phyloP scores from a whole-genome alignment of 352 stramenopile genomes.

The Globisporangium parvum region DNA sequence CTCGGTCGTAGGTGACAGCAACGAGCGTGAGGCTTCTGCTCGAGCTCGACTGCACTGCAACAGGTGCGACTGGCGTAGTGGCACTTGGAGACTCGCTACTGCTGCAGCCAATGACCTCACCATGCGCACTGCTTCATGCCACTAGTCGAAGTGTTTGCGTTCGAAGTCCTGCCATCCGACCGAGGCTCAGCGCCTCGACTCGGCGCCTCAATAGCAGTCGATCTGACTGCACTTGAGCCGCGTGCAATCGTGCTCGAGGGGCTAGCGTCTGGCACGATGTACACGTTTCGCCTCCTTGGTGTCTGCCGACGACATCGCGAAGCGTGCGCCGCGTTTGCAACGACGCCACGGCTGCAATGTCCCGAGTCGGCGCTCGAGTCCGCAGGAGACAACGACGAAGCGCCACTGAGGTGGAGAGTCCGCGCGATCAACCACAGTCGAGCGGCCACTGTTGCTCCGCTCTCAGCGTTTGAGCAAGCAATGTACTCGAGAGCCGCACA shows the following conservation, averaged over 20 bases:
- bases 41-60: slow-evolving; percentile 23
- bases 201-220: neutral
- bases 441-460: neutral
- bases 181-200: neutral
- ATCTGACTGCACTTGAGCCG: slow-evolving; percentile 15
- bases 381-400: neutral
- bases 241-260: slow-evolving; percentile 13
- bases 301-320: slow-evolving; percentile 27
- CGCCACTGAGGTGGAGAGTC: slow-evolving; percentile 10
- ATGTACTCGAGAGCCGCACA: slow-evolving; percentile 16
- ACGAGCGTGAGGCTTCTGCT: slow-evolving; percentile 25
- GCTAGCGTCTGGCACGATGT: slow-evolving; percentile 23
- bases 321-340: slow-evolving; percentile 21
- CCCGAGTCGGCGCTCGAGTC: neutral
- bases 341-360: slow-evolving; percentile 8
- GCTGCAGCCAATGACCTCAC: too few relatives aligned
- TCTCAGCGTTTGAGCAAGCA: slow-evolving; percentile 6
- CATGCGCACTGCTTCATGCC: too few relatives aligned
- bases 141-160: slow-evolving; percentile 30
- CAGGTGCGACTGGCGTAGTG: slow-evolving; percentile 1
- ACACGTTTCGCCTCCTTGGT: slow-evolving; percentile 36
- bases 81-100: neutral
- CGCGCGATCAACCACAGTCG: slow-evolving; percentile 15
- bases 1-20: slow-evolving; percentile 12
- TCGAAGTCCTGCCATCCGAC: slow-evolving; percentile 2